Evolutionary conservation across 1,284 basidiomycete genomes (phyloP).

Genomic region (Melampsora larici-populina): DNA sequence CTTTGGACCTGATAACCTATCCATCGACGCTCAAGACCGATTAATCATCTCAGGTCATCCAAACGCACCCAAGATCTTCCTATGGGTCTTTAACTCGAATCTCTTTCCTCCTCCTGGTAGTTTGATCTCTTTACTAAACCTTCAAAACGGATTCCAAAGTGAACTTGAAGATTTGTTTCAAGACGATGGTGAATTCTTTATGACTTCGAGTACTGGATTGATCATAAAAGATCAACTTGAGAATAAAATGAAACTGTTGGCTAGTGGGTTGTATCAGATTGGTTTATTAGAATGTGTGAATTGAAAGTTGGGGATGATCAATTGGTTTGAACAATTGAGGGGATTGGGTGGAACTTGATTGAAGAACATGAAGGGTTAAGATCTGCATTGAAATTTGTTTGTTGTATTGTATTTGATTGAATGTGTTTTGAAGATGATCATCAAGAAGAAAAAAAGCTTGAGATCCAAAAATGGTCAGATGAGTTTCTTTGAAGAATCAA

Average conservation of each 20-base stretch:
- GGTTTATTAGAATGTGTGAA: conserved; percentile 30
- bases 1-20: conserved; percentile 32
- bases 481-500: no score
- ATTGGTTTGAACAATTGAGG: no score
- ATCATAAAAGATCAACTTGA: neutral
- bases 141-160: neutral
- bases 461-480: no score
- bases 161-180: conserved; percentile 8
- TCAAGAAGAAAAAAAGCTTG: no score
- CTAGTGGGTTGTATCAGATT: conserved; percentile 30
- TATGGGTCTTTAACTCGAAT: conserved; percentile 1
- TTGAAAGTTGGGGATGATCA: neutral
- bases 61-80: neutral
- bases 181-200: conserved; percentile 31
- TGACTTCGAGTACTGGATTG: conserved; percentile 9
- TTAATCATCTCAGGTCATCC: conserved; percentile 32
- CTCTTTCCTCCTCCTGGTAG: conserved; percentile 10
- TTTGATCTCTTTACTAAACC: conserved; percentile 6
- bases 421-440: no score
- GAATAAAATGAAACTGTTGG: neutral
- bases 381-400: no score
- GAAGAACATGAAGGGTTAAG: no score
- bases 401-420: no score
- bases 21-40: neutral
- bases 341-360: no score